Base-by-base conservation (phyloP, 306 rosid species). In the Arachis hypogaea region DNA sequence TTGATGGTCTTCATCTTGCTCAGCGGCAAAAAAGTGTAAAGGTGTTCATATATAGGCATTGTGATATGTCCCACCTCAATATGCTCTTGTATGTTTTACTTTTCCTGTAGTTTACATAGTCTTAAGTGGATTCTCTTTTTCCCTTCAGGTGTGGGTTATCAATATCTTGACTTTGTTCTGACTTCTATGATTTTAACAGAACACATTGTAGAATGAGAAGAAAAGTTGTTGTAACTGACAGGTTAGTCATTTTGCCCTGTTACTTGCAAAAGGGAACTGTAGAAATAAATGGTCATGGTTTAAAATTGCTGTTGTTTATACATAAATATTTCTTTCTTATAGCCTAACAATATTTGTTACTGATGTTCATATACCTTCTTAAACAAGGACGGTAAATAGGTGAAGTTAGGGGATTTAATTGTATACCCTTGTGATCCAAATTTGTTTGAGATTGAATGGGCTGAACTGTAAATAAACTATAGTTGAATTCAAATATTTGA, bases 221-320 rank as follows among this genome's bases (percentile, higher is more conserved):
- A 85, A 94, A 91, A 88, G 88, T 92, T 66, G 97, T 94, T 56
- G 93, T 94, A 66, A 94, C 98, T 54, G 98, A 94, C 79, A 84
- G 93, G 97, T 89, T 68, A 78, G 85, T 86, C 59, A 51, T 76
- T 66, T 22, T 56, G 66, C 62, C 62, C 22, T 56, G 69, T 54
- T 50, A 46, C 76, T 76, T 22, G 59, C 45, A 28, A 55, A 71
- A 67, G 55, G 68, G 38, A 66, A 33, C 71, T 56, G 12, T 61
- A 55, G 41, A 67, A 67, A 33, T 57, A 57, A 12, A 10, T n/a
- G 46, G 40, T 65, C 44, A 77, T 64, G 63, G 55, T 64, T 76
- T 67, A 59, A 73, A 69, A 44, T 61, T 28, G 67, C 51, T 11
- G 6, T 69, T 10, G 14, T 68, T 49, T 52, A 67, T 43, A 54